phyloP scores from a whole-genome alignment of 2,329 filamentous ascomycete species.

The Metarhizium humberi region DNA sequence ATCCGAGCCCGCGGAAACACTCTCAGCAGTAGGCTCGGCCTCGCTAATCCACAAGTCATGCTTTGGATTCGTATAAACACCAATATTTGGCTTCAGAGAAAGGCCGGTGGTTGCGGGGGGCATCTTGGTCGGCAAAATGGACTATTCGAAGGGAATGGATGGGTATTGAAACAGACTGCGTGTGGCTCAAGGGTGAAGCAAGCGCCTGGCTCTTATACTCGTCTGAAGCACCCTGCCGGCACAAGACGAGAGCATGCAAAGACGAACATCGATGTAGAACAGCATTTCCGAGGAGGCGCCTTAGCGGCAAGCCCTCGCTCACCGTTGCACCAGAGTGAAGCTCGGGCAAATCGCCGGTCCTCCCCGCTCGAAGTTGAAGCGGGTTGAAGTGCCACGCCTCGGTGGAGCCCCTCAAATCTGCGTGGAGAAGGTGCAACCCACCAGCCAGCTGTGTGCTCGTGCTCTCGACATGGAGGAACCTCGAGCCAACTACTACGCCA shows the following conservation, averaged over 20 bases:
- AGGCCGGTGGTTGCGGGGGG: not conserved
- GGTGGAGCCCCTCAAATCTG: no score
- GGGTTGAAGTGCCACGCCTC: not conserved
- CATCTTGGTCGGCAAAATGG: not conserved
- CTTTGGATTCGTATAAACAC: conserved; percentile 87
- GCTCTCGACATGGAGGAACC: not conserved
- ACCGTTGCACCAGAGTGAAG: not conserved
- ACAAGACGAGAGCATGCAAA: not conserved
- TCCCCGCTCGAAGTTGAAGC: not conserved
- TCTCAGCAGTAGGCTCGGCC: conserved; percentile 66
- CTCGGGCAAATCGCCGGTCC: not conserved
- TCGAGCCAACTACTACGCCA: not conserved
- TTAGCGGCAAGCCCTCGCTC: not conserved
- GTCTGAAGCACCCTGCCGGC: not conserved
- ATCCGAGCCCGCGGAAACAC: conserved; percentile 56
- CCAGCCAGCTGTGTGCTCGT: not conserved
- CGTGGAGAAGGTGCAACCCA: not conserved
- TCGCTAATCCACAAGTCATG: conserved; percentile 87
- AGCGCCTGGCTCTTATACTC: not conserved
- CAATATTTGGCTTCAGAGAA: conserved; percentile 73
- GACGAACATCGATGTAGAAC: not conserved
- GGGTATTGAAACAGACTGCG: not conserved
- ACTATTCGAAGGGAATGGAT: not conserved
- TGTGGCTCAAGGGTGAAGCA: not conserved
- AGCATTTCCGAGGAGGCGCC: not conserved